Evolutionary conservation across 768 basidiomycete species (phyloP).

Genomic region (Kockovaella imperatae): DNA sequence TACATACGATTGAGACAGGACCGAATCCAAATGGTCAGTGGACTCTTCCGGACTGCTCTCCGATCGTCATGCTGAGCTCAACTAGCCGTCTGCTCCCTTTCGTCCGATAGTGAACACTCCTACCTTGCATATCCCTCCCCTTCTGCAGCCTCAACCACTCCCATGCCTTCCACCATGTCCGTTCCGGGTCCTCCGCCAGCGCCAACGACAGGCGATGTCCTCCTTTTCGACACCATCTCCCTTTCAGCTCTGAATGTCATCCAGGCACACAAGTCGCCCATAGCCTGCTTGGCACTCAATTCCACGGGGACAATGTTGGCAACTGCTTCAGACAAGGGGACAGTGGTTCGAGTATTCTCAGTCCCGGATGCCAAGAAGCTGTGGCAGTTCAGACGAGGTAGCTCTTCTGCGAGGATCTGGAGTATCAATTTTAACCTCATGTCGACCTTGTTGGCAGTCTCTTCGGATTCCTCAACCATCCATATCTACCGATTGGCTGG

Average conservation of each 20-base stretch:
- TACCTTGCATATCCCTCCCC: constrained; percentile 96
- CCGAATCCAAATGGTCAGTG: constrained; percentile 82
- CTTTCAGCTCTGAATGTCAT: constrained; percentile 90
- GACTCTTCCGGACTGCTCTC: constrained; percentile 8
- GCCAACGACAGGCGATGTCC: constrained; percentile 58
- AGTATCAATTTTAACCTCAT: constrained; percentile 78
- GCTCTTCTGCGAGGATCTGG: constrained; percentile 75
- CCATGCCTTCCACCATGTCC: constrained; percentile 51
- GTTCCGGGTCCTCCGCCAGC: constrained; percentile 47
- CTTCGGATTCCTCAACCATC: constrained; percentile 86
- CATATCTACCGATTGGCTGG: constrained; percentile 83
- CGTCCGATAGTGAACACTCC: constrained; percentile 83
- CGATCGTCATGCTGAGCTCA: background rate
- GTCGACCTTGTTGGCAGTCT: constrained; percentile 76
- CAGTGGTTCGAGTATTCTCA: constrained; percentile 90
- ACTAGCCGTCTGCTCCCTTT: constrained; percentile 85
- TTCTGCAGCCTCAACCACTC: constrained; percentile 65
- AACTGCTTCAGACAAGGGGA: constrained; percentile 88
- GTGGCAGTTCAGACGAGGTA: constrained; percentile 90
- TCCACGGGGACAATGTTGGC: constrained; percentile 80
- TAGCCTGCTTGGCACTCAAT: constrained; percentile 80
- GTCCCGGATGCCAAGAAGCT: constrained; percentile 86
- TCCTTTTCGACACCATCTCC: constrained; percentile 86
- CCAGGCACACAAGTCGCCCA: constrained; percentile 90
- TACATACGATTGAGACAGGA: constrained; percentile 95